Conservation (phyloP, 2,329 filamentous ascomycete species). For the Cladorrhinum sp. region DNA sequence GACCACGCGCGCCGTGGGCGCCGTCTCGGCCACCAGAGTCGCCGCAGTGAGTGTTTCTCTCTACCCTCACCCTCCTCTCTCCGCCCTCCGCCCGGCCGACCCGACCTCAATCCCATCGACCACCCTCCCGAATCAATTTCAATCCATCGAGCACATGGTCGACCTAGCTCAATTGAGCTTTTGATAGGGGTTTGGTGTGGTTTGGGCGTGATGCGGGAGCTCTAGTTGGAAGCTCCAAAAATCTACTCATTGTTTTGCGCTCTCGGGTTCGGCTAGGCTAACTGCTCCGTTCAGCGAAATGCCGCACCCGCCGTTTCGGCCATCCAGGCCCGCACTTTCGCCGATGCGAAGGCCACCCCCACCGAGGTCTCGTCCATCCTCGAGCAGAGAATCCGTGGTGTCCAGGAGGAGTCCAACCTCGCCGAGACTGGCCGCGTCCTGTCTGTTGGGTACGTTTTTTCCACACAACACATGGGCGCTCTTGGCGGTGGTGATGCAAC, state of each 20-base stretch:
- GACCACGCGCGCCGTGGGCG: conserved; percentile 91
- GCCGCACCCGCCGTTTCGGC: conserved; percentile 71
- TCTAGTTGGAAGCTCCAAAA: conserved; percentile 35
- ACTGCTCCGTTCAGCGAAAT: conserved; percentile 69
- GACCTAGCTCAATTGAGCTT: conserved; percentile 40
- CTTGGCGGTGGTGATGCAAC: conserved; percentile 19
- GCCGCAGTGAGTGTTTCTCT: conserved; percentile 74
- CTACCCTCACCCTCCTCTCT: neutral
- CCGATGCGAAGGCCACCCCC: conserved; percentile 89
- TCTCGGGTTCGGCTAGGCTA: conserved; percentile 30
- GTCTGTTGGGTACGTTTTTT: conserved; percentile 85
- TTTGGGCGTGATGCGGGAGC: conserved; percentile 37
- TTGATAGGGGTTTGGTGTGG: conserved; percentile 27
- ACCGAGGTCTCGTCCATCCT: conserved; percentile 99
- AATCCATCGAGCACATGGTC: conserved; percentile 31
- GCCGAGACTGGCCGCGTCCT: conserved; percentile 99
- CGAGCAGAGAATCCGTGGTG: conserved; percentile 97
- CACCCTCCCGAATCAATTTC: conserved; percentile 38
- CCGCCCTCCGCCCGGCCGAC: conserved; percentile 38
- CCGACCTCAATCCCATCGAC: conserved; percentile 47
- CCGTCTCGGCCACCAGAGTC: conserved; percentile 88
- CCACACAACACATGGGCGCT: conserved; percentile 9
- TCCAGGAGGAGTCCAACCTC: conserved; percentile 92
- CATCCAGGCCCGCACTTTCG: conserved; percentile 80
- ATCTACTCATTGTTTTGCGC: conserved; percentile 27